Evolutionary conservation across 2,329 filamentous ascomycete genomes (phyloP), one percentile per base, ranked within the genome.

Genomic region (Mariannaea elegans): DNA sequence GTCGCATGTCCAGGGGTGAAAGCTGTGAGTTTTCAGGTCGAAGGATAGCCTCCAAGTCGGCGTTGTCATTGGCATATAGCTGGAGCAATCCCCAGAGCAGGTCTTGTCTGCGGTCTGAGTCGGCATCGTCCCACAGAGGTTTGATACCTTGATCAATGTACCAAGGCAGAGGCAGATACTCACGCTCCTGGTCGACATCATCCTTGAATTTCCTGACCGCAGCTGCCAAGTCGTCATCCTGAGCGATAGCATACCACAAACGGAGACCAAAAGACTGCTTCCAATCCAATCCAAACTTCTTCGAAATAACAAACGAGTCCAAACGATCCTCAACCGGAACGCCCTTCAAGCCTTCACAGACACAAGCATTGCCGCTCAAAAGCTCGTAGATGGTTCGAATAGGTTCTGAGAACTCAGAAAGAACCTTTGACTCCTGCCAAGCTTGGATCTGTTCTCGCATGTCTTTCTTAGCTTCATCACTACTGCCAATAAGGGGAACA

Each of bases 351-450:
- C 94, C 95, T 66, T 93, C 87, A 59, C 92, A 94, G 24, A 89
- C 86, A 64, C 92, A 90, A n/a, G 92, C 89, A 65, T 97, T 95
- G 34, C 96, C 95, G 27, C 92, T 87, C 10, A 97, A 81, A 24
- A 99, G 84, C 75, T 97, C 93, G 73, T 97, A 99, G 31, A 99
- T 82, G 8, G 94, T 90, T 54, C 95, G 90, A 42, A 97, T 87
- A 1, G 92, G 83, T 65, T 95, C 90, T 14, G 87, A 88, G 76
- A 99, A 93, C 74, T 99, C 96, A 1, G 93, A 92, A 16, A 97
- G 85, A 45, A 94, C 87, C 71, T 93, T 92, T 32, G 92, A 87
- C 24, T 91, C 86, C 32, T 89, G 87, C 95, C 95, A 99, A 49
- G 90, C 88, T 60, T 89, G 87, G 51, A 99, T 84, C 74, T 99